Evolutionary conservation across 176 grass and related monocot genomes (phyloP).

Genomic region (Canna indica): DNA sequence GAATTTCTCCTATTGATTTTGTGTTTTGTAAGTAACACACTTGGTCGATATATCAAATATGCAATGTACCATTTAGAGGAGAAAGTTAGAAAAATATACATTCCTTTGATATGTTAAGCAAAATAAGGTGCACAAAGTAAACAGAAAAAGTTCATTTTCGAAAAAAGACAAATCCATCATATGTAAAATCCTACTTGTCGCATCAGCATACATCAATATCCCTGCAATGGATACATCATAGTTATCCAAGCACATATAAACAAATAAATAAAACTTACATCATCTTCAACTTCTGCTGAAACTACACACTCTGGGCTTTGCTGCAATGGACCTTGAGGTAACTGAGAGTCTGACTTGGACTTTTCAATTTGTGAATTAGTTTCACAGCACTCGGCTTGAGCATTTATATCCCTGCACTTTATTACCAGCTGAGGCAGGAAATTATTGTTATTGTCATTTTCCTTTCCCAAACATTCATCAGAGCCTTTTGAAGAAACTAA

Average conservation of each 20-base stretch:
- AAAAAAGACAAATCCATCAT: background rate
- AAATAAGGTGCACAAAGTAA: background rate
- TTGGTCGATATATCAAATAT: background rate
- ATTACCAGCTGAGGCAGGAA: slow-evolving; percentile 9
- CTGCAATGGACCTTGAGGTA: slow-evolving; percentile 6
- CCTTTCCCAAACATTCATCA: slow-evolving; percentile 14
- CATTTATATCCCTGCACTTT: slow-evolving; percentile 19
- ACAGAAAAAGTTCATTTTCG: background rate
- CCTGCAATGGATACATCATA: too few species aligned
- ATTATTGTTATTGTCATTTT: slow-evolving; percentile 13
- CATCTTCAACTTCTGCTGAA: slow-evolving; percentile 30
- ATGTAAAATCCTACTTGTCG: background rate
- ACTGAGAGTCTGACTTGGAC: slow-evolving; percentile 11
- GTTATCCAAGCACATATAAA: too few species aligned
- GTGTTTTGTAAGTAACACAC: background rate
- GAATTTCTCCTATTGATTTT: background rate
- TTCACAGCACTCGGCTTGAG: slow-evolving; percentile 5
- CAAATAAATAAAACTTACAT: too few species aligned
- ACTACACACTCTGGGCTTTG: slow-evolving; percentile 25
- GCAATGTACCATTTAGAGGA: background rate
- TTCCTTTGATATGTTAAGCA: background rate
- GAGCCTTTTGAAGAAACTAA: background rate
- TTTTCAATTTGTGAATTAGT: slow-evolving; percentile 22
- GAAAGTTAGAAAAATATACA: background rate
- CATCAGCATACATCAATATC: background rate